These are phyloP conservation scores for Saturnispora kantuleensis DNA, from an alignment of 805 yeast species.

Conservation along the genomic window DNA sequence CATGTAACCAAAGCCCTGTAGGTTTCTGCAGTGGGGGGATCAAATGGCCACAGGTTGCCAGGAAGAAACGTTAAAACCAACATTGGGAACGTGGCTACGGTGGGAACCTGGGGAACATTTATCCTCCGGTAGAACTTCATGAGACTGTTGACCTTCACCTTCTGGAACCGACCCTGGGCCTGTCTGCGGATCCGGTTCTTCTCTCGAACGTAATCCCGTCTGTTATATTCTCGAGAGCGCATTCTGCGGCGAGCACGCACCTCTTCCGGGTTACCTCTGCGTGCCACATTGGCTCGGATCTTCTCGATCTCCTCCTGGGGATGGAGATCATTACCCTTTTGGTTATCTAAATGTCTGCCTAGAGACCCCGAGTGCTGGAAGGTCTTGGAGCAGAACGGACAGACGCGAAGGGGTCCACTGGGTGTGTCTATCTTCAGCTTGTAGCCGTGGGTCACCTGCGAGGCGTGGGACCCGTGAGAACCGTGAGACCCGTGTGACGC, in stretches of 20 bases:
- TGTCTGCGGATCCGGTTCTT: conserved; percentile 37
- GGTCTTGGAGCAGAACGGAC: conserved; percentile 43
- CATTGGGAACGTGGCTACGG: conserved; percentile 40
- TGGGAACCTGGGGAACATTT: conserved; percentile 31
- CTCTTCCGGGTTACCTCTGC: conserved; percentile 39
- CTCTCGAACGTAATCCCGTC: conserved; percentile 38
- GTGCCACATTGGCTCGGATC: conserved; percentile 39
- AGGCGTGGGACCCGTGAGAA: neutral
- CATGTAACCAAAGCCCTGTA: conserved; percentile 23
- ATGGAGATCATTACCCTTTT: conserved; percentile 43
- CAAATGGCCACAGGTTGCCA: conserved; percentile 41
- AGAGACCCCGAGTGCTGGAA: conserved; percentile 51
- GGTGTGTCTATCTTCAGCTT: conserved; percentile 1
- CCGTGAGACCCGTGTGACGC: neutral
- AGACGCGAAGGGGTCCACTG: conserved; percentile 1
- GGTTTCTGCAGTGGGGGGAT: conserved; percentile 41
- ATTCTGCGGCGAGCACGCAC: conserved; percentile 31
- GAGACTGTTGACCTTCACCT: conserved; percentile 31
- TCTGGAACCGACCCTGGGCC: conserved; percentile 31
- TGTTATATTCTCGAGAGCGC: conserved; percentile 35
- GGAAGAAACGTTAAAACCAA: conserved; percentile 38
- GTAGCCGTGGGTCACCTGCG: no score
- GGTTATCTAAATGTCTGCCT: conserved; percentile 49
- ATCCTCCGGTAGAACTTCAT: conserved; percentile 28
- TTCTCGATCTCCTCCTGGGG: conserved; percentile 39